Evolutionary conservation across 2,329 filamentous ascomycete genomes (phyloP), one percentile per base, ranked within the genome.

Genomic region (Incumbomyces lentus): DNA sequence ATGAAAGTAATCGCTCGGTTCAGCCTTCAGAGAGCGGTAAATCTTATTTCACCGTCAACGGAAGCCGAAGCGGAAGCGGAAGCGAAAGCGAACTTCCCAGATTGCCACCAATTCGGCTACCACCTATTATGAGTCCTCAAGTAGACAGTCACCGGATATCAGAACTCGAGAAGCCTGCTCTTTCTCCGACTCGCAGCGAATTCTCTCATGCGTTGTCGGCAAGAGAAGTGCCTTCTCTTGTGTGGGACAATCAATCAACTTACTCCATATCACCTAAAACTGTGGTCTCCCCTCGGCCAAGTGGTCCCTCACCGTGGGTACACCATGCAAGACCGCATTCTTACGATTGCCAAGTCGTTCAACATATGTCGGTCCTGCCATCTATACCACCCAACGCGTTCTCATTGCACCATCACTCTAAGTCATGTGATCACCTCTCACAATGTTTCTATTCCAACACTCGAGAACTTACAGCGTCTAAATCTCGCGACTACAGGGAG

Each of bases 181-280:
- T 29, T 14, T 46, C 44, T 10, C 44, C 44, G 14, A 22, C 35
- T 5, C 12, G 22, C 17, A 46, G 44, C 37, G 44, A 46, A 18
- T 40, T 33, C 14, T 40, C 44, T 33, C 30, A 40, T 33, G 16
- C n/a, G 17, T 14, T 33, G 6, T 14, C 30, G 10, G 33, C 26
- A 17, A 33, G 5, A 33, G 7, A 11, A n/a, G 10, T 10, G 12
- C 29, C 29, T 17, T 29, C 12, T 17, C 16, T 35, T 4, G 16
- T 35, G 33, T 35, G 13, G 16, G 33, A 35, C 16, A 17, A n/a
- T n/a, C 33, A 35, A 35, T 35, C 33, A 6, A 35, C 33, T 4
- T 35, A 35, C 11, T 35, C 33, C 6, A 35, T 35, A 35, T 35
- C 33, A 35, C 33, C 33, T 4, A 35, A 35, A 35, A 35, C 33